Evolutionary conservation across 2,329 filamentous ascomycete species (phyloP).

Genomic region (Fusarium piperis): DNA sequence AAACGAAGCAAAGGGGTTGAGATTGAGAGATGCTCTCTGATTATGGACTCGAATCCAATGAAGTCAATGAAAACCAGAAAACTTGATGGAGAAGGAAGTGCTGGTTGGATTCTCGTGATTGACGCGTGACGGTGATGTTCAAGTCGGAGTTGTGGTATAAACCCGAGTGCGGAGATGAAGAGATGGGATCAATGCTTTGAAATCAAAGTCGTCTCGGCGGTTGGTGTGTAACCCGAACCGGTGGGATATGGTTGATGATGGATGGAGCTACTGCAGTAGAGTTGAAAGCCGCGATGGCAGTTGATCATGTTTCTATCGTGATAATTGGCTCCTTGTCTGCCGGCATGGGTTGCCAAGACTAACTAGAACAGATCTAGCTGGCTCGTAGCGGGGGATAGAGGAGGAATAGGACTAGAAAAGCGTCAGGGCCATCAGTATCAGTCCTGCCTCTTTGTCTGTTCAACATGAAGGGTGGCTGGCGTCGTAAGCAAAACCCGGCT

Average conservation of each 20-base stretch:
- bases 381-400: not conserved
- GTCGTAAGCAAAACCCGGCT: conserved; percentile 13
- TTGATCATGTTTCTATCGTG: not conserved
- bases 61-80: conserved; percentile 37
- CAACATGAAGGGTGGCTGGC: not conserved
- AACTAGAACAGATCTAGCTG: not conserved
- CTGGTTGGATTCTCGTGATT: not conserved
- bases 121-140: not conserved
- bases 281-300: not conserved
- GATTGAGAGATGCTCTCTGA: conserved; percentile 38
- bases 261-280: conserved; percentile 1
- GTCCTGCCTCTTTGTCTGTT: not conserved
- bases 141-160: not conserved
- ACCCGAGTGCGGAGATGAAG: not conserved
- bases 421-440: conserved; percentile 1
- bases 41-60: conserved; percentile 38
- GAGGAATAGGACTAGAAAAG: not conserved
- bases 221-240: not conserved
- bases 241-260: not conserved
- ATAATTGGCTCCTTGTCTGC: not conserved
- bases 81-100: conserved; percentile 27
- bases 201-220: not conserved
- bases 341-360: not conserved
- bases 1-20: conserved; percentile 25
- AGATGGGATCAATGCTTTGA: not conserved